Base-by-base conservation (phyloP, 2,329 filamentous ascomycete genomes). In the Trichoderma aggressivum region DNA sequence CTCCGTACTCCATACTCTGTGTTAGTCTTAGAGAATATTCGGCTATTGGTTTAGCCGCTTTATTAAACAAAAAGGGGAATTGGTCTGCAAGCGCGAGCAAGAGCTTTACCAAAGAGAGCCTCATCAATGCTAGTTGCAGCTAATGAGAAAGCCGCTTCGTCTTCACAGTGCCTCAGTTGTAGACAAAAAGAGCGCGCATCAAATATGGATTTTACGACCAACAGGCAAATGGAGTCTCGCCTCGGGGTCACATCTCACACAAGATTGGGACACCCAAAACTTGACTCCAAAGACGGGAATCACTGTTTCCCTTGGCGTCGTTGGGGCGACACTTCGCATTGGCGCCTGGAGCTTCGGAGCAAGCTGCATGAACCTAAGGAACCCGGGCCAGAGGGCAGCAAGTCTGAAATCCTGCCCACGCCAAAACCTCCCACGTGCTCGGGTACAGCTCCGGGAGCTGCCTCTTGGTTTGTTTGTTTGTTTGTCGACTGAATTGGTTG, bases 331-430 rank as follows among this genome's bases (percentile, higher is more conserved):
- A n/a, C 28, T 50, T 56, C 56, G 55, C 56, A 50, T 60, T 60
- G 36, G 65, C 53, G 64, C 55, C 47, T 67, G 32, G 34, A 67
- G 64, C 32, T 66, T 24, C 64, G 26, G 21, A 68, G 55, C 53
- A 66, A 30, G 56, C 64, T 68, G 64, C 64, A 68, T 59, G 64
- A 68, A 68, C 55, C 64, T 36, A 60, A 60, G 39, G 56, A n/a
- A n/a, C 28, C n/a, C 30, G n/a, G n/a, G 16, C 30, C 30, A 34
- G 18, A 36, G n/a, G n/a, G 30, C 24, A 39, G 24, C 53, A 68
- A 28, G 24, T 43, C 50, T 58, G 21, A 60, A 60, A 32, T 34
- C 21, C 36, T 68, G 34, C 65, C 65, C 34, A 53, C 21, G 39
- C 36, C 56, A n/a, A 39, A 61, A 47, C 7, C 39, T 61, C 66